Percentiles rank a stretch among this genome's conserved stretches.
These are phyloP conservation scores for Marasmius fiardii DNA, from an alignment of 1,284 basidiomycete genomes.

Conservation along the genomic window DNA sequence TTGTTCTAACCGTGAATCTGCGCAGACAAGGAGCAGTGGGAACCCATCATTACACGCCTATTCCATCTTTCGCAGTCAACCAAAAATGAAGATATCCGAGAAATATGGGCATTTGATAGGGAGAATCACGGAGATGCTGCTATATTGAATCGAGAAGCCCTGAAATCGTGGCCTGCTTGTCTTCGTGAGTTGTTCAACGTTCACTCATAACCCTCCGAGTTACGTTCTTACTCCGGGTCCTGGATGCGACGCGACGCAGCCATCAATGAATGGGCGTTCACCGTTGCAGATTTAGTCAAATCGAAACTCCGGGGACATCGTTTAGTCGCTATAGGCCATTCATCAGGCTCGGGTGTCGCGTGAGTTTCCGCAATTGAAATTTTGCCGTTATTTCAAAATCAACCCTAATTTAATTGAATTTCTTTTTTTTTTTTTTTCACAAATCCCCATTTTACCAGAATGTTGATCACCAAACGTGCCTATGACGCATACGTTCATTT, in stretches of 20 bases:
- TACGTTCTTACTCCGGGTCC: neutral
- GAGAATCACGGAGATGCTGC: conserved; percentile 54
- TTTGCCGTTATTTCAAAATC: neutral
- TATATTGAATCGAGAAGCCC: conserved; percentile 33
- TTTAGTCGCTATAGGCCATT: conserved; percentile 40
- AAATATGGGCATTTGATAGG: conserved; percentile 52
- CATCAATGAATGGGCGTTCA: conserved; percentile 32
- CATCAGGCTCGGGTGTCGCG: conserved; percentile 41
- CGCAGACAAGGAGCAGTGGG: conserved; percentile 1
- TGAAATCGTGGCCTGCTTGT: conserved; percentile 18
- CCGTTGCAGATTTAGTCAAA: conserved; percentile 32
- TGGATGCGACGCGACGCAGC: neutral
- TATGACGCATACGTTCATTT: neutral
- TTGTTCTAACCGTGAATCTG: neutral
- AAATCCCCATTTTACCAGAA: neutral
- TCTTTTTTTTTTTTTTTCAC: too few relatives aligned
- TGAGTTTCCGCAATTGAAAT: conserved; percentile 22
- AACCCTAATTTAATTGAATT: neutral
- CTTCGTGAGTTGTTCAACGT: neutral
- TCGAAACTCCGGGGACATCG: conserved; percentile 34
- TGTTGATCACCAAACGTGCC: neutral
- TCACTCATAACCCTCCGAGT: neutral
- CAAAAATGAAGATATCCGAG: conserved; percentile 27
- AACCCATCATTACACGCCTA: neutral
- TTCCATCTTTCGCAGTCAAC: neutral